Percentiles rank a stretch among this genome's conserved stretches.
Evolutionary conservation across 371 early-diverging fungal genomes (phyloP).

Genomic region (Zopfochytrium polystomum): DNA sequence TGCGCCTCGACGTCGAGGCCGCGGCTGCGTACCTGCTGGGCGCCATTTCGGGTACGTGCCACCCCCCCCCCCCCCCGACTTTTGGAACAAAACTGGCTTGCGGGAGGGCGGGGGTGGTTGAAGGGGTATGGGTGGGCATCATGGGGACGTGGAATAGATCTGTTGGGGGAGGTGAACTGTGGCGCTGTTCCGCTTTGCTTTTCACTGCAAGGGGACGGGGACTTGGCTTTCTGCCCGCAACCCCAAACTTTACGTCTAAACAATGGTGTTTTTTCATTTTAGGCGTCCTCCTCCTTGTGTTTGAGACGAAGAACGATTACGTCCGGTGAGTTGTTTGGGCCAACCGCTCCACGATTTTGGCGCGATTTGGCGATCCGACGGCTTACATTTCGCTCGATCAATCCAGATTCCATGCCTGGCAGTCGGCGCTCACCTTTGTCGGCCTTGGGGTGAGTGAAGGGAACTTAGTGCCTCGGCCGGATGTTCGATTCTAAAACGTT

Average conservation of each 20-base stretch:
- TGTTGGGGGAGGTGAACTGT: no score
- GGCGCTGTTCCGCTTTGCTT: no score
- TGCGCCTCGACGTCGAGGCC: conserved; percentile 80
- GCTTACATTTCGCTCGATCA: no score
- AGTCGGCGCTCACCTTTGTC: conserved; percentile 39
- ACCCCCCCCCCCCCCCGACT: not conserved
- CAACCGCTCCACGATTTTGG: no score
- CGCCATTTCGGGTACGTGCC: conserved; percentile 61
- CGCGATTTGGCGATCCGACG: conserved; percentile 12
- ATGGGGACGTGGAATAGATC: no score
- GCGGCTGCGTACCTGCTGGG: conserved; percentile 69
- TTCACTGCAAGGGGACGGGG: no score
- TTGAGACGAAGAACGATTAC: conserved; percentile 56
- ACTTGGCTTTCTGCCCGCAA: no score
- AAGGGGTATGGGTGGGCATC: no score
- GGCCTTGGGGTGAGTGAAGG: conserved; percentile 17
- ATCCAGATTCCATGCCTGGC: conserved; percentile 83
- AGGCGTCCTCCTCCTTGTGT: conserved; percentile 69
- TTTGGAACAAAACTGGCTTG: no score
- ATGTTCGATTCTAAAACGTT: not conserved
- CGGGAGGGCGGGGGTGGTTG: no score
- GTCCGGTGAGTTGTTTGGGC: conserved; percentile 37
- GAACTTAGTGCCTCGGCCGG: not conserved
- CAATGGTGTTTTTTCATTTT: no score
- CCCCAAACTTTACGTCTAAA: no score